Conservation (phyloP, 2,329 filamentous ascomycete species). For the Stachybotrys elegans region DNA sequence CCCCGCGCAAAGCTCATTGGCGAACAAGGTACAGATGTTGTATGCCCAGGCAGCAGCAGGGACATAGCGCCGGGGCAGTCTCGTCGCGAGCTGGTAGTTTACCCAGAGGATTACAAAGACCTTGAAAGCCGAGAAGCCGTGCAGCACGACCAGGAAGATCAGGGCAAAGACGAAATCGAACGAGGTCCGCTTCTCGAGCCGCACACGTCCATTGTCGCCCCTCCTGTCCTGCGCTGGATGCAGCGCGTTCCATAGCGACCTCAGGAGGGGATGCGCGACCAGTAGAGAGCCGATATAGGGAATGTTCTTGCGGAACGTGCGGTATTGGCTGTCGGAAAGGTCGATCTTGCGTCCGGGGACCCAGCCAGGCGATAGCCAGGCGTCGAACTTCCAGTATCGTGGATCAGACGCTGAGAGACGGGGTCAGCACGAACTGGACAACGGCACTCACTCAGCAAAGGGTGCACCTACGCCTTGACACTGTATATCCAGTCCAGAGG, state of each 20-base stretch:
- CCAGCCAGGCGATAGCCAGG: constrained; percentile 76
- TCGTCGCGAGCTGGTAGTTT: constrained; percentile 76
- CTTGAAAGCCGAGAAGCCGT: constrained; percentile 83
- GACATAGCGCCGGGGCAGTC: constrained; percentile 63
- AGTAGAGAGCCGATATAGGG: constrained; percentile 74
- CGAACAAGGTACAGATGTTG: constrained; percentile 79
- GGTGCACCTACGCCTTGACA: constrained; percentile 65
- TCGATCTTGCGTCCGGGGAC: constrained; percentile 90
- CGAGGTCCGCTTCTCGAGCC: constrained; percentile 63
- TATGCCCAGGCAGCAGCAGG: constrained; percentile 82
- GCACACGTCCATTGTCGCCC: constrained; percentile 43
- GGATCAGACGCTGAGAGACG: constrained; percentile 64
- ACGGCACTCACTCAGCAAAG: not conserved
- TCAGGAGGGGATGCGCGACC: constrained; percentile 71
- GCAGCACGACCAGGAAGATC: constrained; percentile 71
- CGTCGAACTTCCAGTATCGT: constrained; percentile 69
- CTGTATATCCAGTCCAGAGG: constrained; percentile 84
- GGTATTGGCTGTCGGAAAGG: constrained; percentile 84
- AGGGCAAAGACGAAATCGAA: constrained; percentile 83
- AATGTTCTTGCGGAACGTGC: constrained; percentile 77
- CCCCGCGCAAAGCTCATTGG: constrained; percentile 78
- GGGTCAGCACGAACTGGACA: constrained; percentile 10
- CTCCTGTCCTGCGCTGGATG: constrained; percentile 28
- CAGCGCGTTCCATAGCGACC: constrained; percentile 63
- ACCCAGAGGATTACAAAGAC: constrained; percentile 72